Percentiles rank a stretch among this genome's conserved stretches.
phyloP scores from a whole-genome alignment of 257 asterid genomes.

The Dorcoceras hygrometricum region DNA sequence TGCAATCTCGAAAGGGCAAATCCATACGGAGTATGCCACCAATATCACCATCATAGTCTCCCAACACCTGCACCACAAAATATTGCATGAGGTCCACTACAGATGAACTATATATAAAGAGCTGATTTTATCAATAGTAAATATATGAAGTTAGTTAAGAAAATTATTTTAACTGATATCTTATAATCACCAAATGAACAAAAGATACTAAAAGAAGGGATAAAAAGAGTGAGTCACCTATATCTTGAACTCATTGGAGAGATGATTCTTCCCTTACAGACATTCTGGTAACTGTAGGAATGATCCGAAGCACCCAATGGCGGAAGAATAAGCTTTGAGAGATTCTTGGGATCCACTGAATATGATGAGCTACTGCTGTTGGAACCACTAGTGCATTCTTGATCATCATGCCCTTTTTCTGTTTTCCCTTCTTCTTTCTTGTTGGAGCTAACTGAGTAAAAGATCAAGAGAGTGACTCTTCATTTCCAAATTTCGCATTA shows the following conservation, averaged over 20 bases:
- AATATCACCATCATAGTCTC: conserved; percentile 70
- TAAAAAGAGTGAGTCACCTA: conserved; percentile 40
- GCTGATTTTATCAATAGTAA: too few relatives aligned
- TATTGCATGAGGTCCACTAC: too few relatives aligned
- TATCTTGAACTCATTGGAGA: conserved; percentile 74
- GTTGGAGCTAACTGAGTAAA: not conserved
- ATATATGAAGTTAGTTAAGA: too few relatives aligned
- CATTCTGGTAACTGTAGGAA: conserved; percentile 18
- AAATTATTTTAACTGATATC: too few relatives aligned
- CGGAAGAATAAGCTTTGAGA: conserved; percentile 77
- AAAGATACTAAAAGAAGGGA: too few relatives aligned
- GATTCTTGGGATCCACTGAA: conserved; percentile 48
- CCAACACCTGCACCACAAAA: conserved; percentile 59
- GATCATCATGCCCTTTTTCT: conserved; percentile 11
- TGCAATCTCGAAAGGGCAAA: conserved; percentile 77
- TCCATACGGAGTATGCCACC: conserved; percentile 87
- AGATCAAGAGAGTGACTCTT: not conserved
- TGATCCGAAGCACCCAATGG: conserved; percentile 68
- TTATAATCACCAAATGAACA: too few relatives aligned
- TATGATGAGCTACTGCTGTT: not conserved
- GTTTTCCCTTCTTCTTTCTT: not conserved
- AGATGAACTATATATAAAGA: too few relatives aligned
- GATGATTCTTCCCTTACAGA: conserved; percentile 39
- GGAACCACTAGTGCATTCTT: conserved; percentile 9
- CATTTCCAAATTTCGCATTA: not conserved